A percentile compares a stretch with the other conserved stretches of the same genome.
Evolutionary conservation across 768 basidiomycete species (phyloP).

Genomic region (Gelatoporia subvermispora): DNA sequence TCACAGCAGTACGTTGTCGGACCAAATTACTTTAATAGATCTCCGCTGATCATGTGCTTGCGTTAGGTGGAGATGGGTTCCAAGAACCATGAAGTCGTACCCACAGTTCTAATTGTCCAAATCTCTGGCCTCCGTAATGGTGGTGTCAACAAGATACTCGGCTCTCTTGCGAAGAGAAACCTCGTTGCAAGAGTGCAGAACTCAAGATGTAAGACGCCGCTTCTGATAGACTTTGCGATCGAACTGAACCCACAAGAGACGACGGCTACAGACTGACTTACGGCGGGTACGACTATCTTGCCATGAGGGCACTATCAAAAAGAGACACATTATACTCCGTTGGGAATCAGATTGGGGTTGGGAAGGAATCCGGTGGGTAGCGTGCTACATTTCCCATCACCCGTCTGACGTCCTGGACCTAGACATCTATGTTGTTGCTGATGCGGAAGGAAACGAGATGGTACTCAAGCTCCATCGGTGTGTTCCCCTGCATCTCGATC

Average conservation of each 20-base stretch:
- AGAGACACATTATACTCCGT: slow-evolving; percentile 85
- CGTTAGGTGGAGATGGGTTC: slow-evolving; percentile 92
- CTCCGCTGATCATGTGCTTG: background rate
- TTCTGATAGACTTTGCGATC: background rate
- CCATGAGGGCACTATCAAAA: slow-evolving; percentile 89
- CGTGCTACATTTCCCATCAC: background rate
- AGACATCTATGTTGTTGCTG: slow-evolving; percentile 91
- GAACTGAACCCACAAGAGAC: slow-evolving; percentile 43
- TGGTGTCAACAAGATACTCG: slow-evolving; percentile 90
- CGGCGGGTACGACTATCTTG: slow-evolving; percentile 96
- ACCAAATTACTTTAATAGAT: background rate
- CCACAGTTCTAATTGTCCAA: slow-evolving; percentile 82
- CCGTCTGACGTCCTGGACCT: background rate
- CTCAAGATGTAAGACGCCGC: slow-evolving; percentile 69
- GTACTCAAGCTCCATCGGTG: slow-evolving; percentile 93
- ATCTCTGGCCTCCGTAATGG: slow-evolving; percentile 91
- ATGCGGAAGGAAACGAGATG: slow-evolving; percentile 78
- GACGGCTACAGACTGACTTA: slow-evolving; percentile 97
- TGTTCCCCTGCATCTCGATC: slow-evolving; percentile 10
- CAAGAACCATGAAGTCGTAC: slow-evolving; percentile 97
- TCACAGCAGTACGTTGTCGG: slow-evolving; percentile 67
- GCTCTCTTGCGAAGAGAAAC: slow-evolving; percentile 86
- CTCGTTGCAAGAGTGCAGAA: slow-evolving; percentile 88
- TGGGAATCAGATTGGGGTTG: slow-evolving; percentile 97
- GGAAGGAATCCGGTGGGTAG: slow-evolving; percentile 86